phyloP scores from a whole-genome alignment of 2,329 filamentous ascomycete genomes.

The Madurella mycetomatis region DNA sequence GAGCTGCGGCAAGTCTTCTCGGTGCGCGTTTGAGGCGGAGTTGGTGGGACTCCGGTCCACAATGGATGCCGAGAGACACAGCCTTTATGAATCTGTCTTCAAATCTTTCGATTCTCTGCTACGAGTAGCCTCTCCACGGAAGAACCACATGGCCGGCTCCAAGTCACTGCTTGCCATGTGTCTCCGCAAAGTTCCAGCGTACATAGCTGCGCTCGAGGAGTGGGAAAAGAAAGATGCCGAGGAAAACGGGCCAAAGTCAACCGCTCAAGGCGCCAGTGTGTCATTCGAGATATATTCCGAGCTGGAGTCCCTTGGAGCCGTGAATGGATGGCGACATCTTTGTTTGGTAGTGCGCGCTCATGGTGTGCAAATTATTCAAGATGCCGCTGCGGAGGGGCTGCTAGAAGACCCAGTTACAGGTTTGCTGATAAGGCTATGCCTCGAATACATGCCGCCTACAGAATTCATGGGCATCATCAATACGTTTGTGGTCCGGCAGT shows the following conservation, averaged over 20 bases:
- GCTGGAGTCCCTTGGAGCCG: constrained; percentile 41
- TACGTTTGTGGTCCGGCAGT: constrained; percentile 33
- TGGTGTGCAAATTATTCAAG: constrained; percentile 39
- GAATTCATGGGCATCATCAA: constrained; percentile 42
- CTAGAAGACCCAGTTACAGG: constrained; percentile 38
- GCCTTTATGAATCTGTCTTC: constrained; percentile 43
- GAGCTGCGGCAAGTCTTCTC: constrained; percentile 13
- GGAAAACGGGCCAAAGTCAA: constrained; percentile 34
- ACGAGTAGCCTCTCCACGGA: constrained; percentile 34
- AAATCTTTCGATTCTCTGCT: constrained; percentile 43
- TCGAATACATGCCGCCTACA: constrained; percentile 30
- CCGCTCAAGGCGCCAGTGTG: constrained; percentile 34
- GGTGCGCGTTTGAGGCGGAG: constrained; percentile 31
- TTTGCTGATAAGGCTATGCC: constrained; percentile 41
- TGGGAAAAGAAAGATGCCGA: constrained; percentile 38
- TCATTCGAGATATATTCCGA: constrained; percentile 46
- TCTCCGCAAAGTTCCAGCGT: constrained; percentile 44
- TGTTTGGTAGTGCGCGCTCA: constrained; percentile 44
- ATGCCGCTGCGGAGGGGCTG: constrained; percentile 40
- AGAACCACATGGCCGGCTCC: constrained; percentile 22
- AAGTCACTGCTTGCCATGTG: constrained; percentile 47
- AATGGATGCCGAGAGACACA: constrained; percentile 29
- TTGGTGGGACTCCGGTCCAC: constrained; percentile 33
- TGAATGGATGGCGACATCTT: constrained; percentile 44
- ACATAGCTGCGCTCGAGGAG: constrained; percentile 42